Evolutionary conservation across 2,329 filamentous ascomycete genomes (phyloP).

Genomic region (Acarospora socialis): DNA sequence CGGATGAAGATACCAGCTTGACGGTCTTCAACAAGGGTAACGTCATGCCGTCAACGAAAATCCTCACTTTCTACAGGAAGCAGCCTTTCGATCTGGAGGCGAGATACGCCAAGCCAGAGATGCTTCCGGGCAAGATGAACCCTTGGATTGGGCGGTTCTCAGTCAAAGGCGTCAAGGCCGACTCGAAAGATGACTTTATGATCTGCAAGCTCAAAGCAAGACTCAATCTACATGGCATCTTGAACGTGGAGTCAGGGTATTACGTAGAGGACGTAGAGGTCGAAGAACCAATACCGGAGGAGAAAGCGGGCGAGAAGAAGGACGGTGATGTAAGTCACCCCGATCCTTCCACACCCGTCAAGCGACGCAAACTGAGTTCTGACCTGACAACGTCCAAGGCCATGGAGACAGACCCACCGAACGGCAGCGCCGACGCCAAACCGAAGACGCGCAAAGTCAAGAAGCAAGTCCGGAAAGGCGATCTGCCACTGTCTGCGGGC

Average conservation of each 20-base stretch:
- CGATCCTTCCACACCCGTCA: slow-evolving; percentile 13
- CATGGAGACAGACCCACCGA: slow-evolving; percentile 65
- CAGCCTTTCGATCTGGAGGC: slow-evolving; percentile 94
- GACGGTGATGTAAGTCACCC: slow-evolving; percentile 58
- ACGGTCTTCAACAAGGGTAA: slow-evolving; percentile 97
- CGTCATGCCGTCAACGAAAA: slow-evolving; percentile 95
- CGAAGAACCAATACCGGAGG: slow-evolving; percentile 77
- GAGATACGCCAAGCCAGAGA: slow-evolving; percentile 74
- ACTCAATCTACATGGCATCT: slow-evolving; percentile 86
- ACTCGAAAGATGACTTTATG: slow-evolving; percentile 94
- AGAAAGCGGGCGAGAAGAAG: slow-evolving; percentile 41
- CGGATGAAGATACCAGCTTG: slow-evolving; percentile 92
- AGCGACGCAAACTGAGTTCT: slow-evolving; percentile 13
- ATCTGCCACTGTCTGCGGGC: slow-evolving; percentile 72
- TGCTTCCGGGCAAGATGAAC: slow-evolving; percentile 75
- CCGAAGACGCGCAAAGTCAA: slow-evolving; percentile 90
- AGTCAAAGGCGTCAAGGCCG: slow-evolving; percentile 91
- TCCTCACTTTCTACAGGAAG: slow-evolving; percentile 97
- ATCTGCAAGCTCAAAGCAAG: slow-evolving; percentile 99
- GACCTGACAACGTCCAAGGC: slow-evolving; percentile 42
- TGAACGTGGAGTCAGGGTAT: slow-evolving; percentile 95
- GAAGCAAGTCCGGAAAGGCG: slow-evolving; percentile 97
- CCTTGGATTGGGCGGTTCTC: slow-evolving; percentile 97
- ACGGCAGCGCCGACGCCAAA: slow-evolving; percentile 51
- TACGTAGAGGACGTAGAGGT: slow-evolving; percentile 97